Evolutionary conservation across 2,329 filamentous ascomycete genomes (phyloP).

Genomic region (Ascochyta fabae): DNA sequence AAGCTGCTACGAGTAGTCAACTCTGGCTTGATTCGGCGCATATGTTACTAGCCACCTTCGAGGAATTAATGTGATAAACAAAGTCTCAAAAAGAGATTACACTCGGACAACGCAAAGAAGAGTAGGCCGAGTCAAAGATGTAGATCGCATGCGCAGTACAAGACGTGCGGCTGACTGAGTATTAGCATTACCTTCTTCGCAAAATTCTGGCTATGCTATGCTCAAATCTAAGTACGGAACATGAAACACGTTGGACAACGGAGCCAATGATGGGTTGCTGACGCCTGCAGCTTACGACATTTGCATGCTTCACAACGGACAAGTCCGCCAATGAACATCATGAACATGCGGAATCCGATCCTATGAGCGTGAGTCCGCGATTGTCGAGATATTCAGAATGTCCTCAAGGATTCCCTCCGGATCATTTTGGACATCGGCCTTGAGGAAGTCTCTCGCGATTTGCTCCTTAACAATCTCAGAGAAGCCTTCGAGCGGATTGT

Average conservation of each 20-base stretch:
- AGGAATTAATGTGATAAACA: neutral
- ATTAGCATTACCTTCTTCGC: slow-evolving; percentile 6
- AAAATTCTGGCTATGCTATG: neutral
- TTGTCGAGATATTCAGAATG: slow-evolving; percentile 38
- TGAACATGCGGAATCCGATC: neutral
- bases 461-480: slow-evolving; percentile 41
- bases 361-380: slow-evolving; percentile 15
- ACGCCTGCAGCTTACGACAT: slow-evolving; percentile 16
- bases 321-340: slow-evolving; percentile 10
- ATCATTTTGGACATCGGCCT: slow-evolving; percentile 42
- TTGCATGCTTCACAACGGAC: slow-evolving; percentile 1
- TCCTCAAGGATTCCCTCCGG: slow-evolving; percentile 48
- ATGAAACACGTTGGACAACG: slow-evolving; percentile 10
- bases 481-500: neutral
- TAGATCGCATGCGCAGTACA: neutral
- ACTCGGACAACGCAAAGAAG: neutral
- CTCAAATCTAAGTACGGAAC: neutral
- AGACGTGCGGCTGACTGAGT: slow-evolving; percentile 7
- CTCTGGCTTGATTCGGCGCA: neutral
- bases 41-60: neutral
- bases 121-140: neutral
- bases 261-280: slow-evolving; percentile 11
- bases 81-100: neutral
- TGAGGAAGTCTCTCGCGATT: slow-evolving; percentile 53
- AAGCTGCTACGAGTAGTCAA: too few relatives aligned